Conservation (phyloP, 2,329 filamentous ascomycete species). For the Pseudogymnoascus sp. region DNA sequence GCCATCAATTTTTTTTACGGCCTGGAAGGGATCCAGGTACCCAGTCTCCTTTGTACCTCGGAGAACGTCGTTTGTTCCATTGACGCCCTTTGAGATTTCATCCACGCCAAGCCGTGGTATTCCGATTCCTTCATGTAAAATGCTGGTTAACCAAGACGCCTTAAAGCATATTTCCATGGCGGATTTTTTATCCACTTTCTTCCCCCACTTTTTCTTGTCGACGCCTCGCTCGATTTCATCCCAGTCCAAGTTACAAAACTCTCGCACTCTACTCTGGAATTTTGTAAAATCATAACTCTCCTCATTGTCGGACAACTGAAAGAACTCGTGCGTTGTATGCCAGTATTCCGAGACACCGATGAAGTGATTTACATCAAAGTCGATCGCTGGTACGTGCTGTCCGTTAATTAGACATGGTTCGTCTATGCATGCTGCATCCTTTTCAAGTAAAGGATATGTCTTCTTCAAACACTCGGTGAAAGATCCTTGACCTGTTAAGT, state of each 20-base stretch:
- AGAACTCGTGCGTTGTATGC: constrained; percentile 96
- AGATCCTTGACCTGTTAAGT: constrained; percentile 72
- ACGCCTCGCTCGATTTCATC: constrained; percentile 61
- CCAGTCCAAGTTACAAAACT: constrained; percentile 85
- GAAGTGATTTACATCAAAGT: constrained; percentile 96
- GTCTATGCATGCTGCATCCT: constrained; percentile 76
- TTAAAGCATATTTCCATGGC: constrained; percentile 94
- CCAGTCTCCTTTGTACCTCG: constrained; percentile 61
- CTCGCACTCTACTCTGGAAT: constrained; percentile 76
- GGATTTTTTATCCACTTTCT: constrained; percentile 64
- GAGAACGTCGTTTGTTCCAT: constrained; percentile 51
- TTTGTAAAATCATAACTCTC: constrained; percentile 83
- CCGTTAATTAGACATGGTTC: constrained; percentile 84
- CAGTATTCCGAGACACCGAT: constrained; percentile 97
- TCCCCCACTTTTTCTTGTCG: constrained; percentile 59
- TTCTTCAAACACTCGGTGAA: constrained; percentile 78
- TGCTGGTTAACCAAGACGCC: constrained; percentile 93
- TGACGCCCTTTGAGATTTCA: constrained; percentile 37
- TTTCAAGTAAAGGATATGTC: constrained; percentile 81
- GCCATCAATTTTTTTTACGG: constrained; percentile 83
- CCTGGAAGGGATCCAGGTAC: constrained; percentile 79
- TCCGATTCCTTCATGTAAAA: constrained; percentile 92
- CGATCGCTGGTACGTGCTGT: constrained; percentile 86
- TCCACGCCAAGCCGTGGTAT: constrained; percentile 81
- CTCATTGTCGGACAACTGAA: constrained; percentile 65